Conservation (phyloP, 1,284 basidiomycete species). For the Fomitiporia mediterranea region DNA sequence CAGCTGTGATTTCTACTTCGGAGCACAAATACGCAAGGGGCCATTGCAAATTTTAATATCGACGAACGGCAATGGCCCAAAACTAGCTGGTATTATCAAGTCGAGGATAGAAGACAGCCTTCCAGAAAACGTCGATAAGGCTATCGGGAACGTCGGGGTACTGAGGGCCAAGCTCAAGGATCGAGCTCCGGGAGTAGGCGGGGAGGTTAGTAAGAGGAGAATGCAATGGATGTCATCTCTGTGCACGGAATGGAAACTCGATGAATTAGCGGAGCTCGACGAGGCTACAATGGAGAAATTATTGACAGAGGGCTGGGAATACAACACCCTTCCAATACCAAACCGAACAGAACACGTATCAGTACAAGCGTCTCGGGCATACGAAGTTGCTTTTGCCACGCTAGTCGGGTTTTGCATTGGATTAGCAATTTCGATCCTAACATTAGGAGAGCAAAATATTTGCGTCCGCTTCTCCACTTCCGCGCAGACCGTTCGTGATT, state of each 20-base stretch:
- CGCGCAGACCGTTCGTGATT: neutral
- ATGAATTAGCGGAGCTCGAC: constrained; percentile 67
- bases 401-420: constrained; percentile 13
- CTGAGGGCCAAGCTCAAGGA: constrained; percentile 66
- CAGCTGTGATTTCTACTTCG: constrained; percentile 98
- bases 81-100: constrained; percentile 83
- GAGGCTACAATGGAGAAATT: constrained; percentile 55
- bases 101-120: constrained; percentile 66
- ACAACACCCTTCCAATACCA: constrained; percentile 35
- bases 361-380: neutral
- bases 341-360: neutral
- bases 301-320: constrained; percentile 69
- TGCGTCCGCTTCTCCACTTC: neutral
- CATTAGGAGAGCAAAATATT: neutral
- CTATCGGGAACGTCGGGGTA: constrained; percentile 77
- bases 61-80: constrained; percentile 91
- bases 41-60: constrained; percentile 95
- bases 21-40: constrained; percentile 86
- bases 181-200: constrained; percentile 75
- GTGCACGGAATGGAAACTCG: constrained; percentile 82
- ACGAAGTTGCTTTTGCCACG: neutral
- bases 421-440: neutral
- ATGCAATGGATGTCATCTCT: constrained; percentile 96
- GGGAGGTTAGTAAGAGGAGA: constrained; percentile 62
- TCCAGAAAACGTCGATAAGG: constrained; percentile 70